These are phyloP conservation scores for Ceratobasidium sp. DNA, from an alignment of 1,284 basidiomycete genomes.

Conservation along the genomic window DNA sequence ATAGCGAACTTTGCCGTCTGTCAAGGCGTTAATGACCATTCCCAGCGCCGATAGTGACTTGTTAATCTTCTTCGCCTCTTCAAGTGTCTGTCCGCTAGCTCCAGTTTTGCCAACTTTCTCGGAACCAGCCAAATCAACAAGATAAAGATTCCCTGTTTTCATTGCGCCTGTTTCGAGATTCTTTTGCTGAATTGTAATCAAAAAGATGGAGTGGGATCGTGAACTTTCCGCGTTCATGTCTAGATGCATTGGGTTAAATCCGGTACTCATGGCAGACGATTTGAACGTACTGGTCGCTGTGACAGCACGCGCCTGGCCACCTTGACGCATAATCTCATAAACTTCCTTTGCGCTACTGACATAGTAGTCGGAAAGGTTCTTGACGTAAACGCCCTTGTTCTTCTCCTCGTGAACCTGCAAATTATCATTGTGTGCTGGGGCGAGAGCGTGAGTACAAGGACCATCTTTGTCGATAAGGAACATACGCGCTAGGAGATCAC, in stretches of 20 bases:
- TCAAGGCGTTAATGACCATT: conserved; percentile 99
- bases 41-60: conserved; percentile 97
- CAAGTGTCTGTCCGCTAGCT: conserved; percentile 96
- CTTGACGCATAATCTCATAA: conserved; percentile 98
- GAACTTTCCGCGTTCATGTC: conserved; percentile 99
- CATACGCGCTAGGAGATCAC: conserved; percentile 95
- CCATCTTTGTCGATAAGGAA: conserved; percentile 41
- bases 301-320: conserved; percentile 88
- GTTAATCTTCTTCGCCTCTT: conserved; percentile 99
- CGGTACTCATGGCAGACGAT: background rate
- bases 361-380: conserved; percentile 97
- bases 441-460: background rate
- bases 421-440: conserved; percentile 96
- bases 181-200: conserved; percentile 95
- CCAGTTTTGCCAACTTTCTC: conserved; percentile 99
- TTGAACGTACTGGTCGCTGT: conserved; percentile 86
- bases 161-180: conserved; percentile 95
- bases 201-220: conserved; percentile 98
- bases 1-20: conserved; percentile 83
- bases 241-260: conserved; percentile 48
- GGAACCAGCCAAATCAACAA: conserved; percentile 98
- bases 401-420: conserved; percentile 99
- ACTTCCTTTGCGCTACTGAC: conserved; percentile 96
- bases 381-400: conserved; percentile 96
- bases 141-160: conserved; percentile 96